Evolutionary conservation across 352 stramenopile species (phyloP), one percentile per base, ranked within the genome.

Genomic region (Phytopythium vexans): DNA sequence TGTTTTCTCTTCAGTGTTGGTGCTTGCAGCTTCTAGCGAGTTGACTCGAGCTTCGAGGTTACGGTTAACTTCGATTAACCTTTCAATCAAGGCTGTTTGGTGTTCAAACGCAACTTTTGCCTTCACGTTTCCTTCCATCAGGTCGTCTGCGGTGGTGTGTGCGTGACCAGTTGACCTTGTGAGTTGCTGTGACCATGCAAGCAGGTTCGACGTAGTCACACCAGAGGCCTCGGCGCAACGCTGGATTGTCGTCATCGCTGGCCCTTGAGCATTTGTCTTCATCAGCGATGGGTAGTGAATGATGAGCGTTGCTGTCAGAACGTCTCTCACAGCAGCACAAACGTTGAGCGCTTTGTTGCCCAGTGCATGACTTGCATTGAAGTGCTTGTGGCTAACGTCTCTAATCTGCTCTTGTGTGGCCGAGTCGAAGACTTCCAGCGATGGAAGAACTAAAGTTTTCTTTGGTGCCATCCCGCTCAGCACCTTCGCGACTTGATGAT

Each of bases 401-500:
- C 39, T 37, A 16, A 54, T 49, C 38, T 60, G 31, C 31, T 60
- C 38, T 43, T 50, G 44, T 44, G 53, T 49, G 6, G 10, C 33
- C 14, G 39, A 43, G 53, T 59, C 45, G 45, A 59, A 59, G 44
- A 10, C 15, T 37, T 54, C 53, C n/a, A 59, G 33, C 11, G 52
- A 53, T 31, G 43, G 36, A 1, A 59, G 45, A 6, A 27, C 3
- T 31, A 14, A 48, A n/a, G 45, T 38, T 53, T 59, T 44, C n/a
- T 59, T 59, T 16, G 49, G 21, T 15, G 37, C 40, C 51, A 48
- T 36, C 43, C 39, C 60, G 34, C 65, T 65, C 7, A 66, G n/a
- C 12, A 61, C 48, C 39, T 66, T 66, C 41, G 27, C 54, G 0
- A 60, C 61, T 50, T 56, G 34, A 11, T 63, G 47, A 15, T 64